Evolutionary conservation across 2,329 filamentous ascomycete genomes (phyloP).

Genomic region (Intubia oerlemansii): DNA sequence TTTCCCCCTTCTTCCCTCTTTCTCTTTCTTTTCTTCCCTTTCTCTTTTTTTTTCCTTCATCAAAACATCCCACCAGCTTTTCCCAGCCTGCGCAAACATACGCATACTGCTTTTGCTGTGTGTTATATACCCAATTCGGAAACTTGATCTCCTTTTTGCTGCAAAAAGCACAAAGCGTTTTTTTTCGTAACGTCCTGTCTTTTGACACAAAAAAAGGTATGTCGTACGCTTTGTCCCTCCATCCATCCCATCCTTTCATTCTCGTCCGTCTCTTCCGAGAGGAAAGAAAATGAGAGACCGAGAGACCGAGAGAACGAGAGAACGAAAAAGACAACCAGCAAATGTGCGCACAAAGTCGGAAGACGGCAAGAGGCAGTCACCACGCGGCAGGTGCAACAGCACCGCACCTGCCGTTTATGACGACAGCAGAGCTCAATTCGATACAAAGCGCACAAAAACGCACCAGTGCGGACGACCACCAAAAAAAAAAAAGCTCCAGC

Average conservation of each 20-base stretch:
- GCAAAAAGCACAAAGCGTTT: conserved; percentile 2
- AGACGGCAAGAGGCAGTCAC: too few relatives aligned
- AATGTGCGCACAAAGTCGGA: too few relatives aligned
- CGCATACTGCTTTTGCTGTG: conserved; percentile 8
- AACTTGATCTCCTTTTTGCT: conserved; percentile 5
- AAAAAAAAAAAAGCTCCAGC: too few relatives aligned
- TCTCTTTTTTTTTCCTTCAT: conserved; percentile 8
- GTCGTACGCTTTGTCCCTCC: too few relatives aligned
- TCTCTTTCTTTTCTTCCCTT: conserved; percentile 5
- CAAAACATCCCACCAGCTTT: conserved; percentile 8
- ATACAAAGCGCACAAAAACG: too few relatives aligned
- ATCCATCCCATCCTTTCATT: too few relatives aligned
- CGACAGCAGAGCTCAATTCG: too few relatives aligned
- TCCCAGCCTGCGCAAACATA: conserved; percentile 7
- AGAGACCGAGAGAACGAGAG: background rate
- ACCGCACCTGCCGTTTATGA: too few relatives aligned
- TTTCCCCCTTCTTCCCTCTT: conserved; percentile 1
- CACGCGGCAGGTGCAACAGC: too few relatives aligned
- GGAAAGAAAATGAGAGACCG: background rate
- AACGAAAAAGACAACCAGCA: background rate
- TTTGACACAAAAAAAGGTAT: too few relatives aligned
- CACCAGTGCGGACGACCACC: too few relatives aligned
- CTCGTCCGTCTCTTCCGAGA: background rate
- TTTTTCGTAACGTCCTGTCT: too few relatives aligned
- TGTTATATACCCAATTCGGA: conserved; percentile 9